Evolutionary conservation across 2,329 filamentous ascomycete genomes (phyloP).

Genomic region (Fusarium dlaminii): DNA sequence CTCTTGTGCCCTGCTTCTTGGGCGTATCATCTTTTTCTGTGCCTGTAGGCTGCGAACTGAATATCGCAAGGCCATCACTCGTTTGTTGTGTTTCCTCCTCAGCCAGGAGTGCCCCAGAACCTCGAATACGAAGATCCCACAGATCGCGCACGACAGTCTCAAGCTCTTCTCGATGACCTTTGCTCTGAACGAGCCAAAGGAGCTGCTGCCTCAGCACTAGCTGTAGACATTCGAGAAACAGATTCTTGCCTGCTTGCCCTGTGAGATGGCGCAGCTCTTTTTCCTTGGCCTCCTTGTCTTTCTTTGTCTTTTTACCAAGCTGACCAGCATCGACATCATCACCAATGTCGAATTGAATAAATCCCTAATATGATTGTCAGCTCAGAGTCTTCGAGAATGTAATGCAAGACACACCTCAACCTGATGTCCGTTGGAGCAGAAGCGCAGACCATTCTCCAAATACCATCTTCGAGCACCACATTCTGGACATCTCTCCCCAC

Average conservation of each 20-base stretch:
- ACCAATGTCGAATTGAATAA: constrained; percentile 64
- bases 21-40: constrained; percentile 21
- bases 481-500: constrained; percentile 64
- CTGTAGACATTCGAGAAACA: constrained; percentile 87
- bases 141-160: constrained; percentile 84
- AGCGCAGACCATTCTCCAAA: constrained; percentile 78
- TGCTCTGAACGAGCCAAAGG: constrained; percentile 73
- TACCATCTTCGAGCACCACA: constrained; percentile 80
- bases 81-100: constrained; percentile 34
- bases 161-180: constrained; percentile 75
- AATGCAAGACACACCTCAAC: constrained; percentile 65
- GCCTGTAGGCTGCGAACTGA: constrained; percentile 51
- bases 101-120: constrained; percentile 51
- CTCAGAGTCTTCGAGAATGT: neutral
- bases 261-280: constrained; percentile 64
- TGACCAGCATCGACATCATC: constrained; percentile 78
- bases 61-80: constrained; percentile 47
- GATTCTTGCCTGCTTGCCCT: constrained; percentile 75
- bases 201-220: constrained; percentile 85
- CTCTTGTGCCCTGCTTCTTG: constrained; percentile 43
- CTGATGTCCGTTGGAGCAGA: constrained; percentile 83
- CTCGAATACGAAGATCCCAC: constrained; percentile 76
- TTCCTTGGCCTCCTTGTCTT: constrained; percentile 66
- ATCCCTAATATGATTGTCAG: constrained; percentile 51
- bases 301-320: constrained; percentile 63